Evolutionary conservation across 768 basidiomycete species (phyloP).

Genomic region (Kwoniella pini): DNA sequence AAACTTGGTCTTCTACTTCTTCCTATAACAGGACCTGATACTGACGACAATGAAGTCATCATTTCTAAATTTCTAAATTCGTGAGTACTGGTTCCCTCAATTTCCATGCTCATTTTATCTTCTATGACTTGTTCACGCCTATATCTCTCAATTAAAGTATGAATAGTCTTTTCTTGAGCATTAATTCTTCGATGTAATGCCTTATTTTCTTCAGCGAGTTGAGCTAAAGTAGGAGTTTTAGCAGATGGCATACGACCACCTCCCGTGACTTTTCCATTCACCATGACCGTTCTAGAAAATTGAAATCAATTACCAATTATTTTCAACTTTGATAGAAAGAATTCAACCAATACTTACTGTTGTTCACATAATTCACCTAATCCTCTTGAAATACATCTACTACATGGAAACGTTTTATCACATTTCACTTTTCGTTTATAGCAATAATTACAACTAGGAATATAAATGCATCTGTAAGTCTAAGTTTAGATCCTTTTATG

Average conservation of each 20-base stretch:
- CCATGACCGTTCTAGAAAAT: conserved; percentile 18
- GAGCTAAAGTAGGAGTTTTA: conserved; percentile 17
- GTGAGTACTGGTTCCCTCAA: too few relatives aligned
- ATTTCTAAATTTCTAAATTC: too few relatives aligned
- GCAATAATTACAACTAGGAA: conserved; percentile 23
- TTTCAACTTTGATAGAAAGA: too few relatives aligned
- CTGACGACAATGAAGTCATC: too few relatives aligned
- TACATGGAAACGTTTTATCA: conserved; percentile 25
- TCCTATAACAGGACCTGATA: neutral
- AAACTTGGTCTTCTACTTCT: neutral
- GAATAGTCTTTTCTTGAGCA: conserved; percentile 23
- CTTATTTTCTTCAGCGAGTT: conserved; percentile 26
- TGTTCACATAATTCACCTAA: conserved; percentile 26
- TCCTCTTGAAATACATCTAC: conserved; percentile 18
- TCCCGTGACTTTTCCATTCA: conserved; percentile 20
- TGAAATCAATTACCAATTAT: too few relatives aligned
- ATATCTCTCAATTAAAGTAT: conserved; percentile 3
- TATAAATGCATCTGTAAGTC: neutral
- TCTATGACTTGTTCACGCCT: neutral
- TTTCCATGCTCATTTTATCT: too few relatives aligned
- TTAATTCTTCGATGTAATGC: conserved; percentile 20
- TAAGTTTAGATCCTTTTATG: neutral
- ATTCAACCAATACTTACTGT: conserved; percentile 23
- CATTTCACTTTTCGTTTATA: conserved; percentile 28
- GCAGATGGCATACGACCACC: conserved; percentile 5